These are phyloP conservation scores for Exobasidium rhododendri DNA, from an alignment of 1,284 basidiomycete genomes.

Conservation along the genomic window DNA sequence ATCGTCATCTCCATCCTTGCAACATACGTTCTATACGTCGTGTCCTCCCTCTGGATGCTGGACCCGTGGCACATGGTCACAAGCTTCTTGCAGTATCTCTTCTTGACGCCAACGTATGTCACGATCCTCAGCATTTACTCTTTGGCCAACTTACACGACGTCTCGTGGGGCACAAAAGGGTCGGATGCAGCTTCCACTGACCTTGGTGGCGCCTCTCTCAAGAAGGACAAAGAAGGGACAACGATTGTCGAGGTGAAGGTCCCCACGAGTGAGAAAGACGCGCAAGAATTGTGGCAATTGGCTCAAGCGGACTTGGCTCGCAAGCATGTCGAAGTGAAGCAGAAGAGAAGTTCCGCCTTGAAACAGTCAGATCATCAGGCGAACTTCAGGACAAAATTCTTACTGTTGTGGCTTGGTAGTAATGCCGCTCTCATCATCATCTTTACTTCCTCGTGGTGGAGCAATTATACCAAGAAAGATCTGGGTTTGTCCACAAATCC, in stretches of 20 bases:
- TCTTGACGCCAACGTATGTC: slow-evolving; percentile 64
- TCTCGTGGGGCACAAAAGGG: slow-evolving; percentile 74
- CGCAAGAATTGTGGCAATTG: slow-evolving; percentile 74
- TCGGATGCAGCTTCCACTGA: slow-evolving; percentile 80
- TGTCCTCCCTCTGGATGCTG: slow-evolving; percentile 78
- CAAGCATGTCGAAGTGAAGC: slow-evolving; percentile 63
- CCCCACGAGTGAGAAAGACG: slow-evolving; percentile 72
- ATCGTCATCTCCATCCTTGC: slow-evolving; percentile 73
- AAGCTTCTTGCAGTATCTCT: slow-evolving; percentile 65
- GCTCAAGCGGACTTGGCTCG: slow-evolving; percentile 65
- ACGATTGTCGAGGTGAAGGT: slow-evolving; percentile 75
- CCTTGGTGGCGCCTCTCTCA: slow-evolving; percentile 66
- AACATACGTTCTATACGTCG: slow-evolving; percentile 83
- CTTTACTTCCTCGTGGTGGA: slow-evolving; percentile 20
- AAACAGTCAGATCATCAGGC: slow-evolving; percentile 83
- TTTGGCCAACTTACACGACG: slow-evolving; percentile 61
- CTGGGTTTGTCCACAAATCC: slow-evolving; percentile 18
- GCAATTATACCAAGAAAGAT: slow-evolving; percentile 13
- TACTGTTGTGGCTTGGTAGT: slow-evolving; percentile 14
- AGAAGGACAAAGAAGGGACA: slow-evolving; percentile 69
- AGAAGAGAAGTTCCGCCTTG: slow-evolving; percentile 78
- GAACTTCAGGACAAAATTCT: slow-evolving; percentile 62
- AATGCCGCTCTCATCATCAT: slow-evolving; percentile 22
- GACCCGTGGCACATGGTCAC: slow-evolving; percentile 95
- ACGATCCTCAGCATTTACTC: slow-evolving; percentile 77